A percentile compares a stretch with the other conserved stretches of the same genome.
These are phyloP conservation scores for Fraxinus cuspidata DNA, from an alignment of 257 asterid genomes.

Conservation along the genomic window DNA sequence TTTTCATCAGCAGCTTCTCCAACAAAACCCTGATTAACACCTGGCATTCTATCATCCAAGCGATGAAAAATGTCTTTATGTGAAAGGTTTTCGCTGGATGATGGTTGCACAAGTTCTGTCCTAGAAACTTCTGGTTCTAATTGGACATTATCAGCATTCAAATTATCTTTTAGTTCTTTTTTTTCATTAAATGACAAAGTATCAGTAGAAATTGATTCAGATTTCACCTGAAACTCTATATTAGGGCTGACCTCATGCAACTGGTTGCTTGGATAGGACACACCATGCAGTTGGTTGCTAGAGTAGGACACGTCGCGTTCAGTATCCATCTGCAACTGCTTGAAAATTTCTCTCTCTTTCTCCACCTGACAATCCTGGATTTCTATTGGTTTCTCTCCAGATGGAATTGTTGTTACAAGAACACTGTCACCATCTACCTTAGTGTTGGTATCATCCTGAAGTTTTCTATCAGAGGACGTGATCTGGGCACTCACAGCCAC, in stretches of 20 bases:
- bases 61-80: conserved; percentile 32
- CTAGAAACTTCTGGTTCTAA: conserved; percentile 43
- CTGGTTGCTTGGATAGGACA: conserved; percentile 38
- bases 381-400: conserved; percentile 15
- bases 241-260: conserved; percentile 42
- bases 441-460: conserved; percentile 1
- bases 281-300: conserved; percentile 13
- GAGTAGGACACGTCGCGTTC: background rate
- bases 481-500: conserved; percentile 10
- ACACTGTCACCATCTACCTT: conserved; percentile 14
- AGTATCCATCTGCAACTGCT: conserved; percentile 35
- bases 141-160: conserved; percentile 43
- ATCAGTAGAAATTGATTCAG: conserved; percentile 45
- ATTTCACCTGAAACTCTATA: conserved; percentile 47
- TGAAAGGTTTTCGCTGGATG: conserved; percentile 29
- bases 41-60: conserved; percentile 31
- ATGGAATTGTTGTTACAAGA: conserved; percentile 15
- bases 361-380: conserved; percentile 19
- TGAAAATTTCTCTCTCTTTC: conserved; percentile 25
- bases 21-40: conserved; percentile 30
- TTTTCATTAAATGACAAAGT: conserved; percentile 30
- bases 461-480: conserved; percentile 4
- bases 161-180: conserved; percentile 39
- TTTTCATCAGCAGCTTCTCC: conserved; percentile 37
- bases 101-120: conserved; percentile 37